Conservation (phyloP, 2,329 filamentous ascomycete species). For the Botrytis hyacinthi region DNA sequence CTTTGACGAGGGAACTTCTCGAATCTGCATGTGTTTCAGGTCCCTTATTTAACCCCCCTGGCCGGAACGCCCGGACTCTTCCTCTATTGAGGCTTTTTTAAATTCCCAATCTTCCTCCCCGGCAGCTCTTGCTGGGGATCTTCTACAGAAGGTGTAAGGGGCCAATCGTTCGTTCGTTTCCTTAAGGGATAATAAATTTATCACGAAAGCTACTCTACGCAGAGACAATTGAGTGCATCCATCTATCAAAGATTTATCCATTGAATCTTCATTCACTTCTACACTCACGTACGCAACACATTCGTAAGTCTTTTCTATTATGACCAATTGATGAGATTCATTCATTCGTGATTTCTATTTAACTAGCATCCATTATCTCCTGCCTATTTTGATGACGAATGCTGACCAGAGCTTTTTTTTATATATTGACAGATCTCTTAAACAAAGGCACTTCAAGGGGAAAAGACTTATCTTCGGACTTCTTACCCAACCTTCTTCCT, state of each 20-base stretch:
- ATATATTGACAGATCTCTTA: constrained; percentile 31
- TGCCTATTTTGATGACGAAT: constrained; percentile 16
- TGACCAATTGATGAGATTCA: neutral
- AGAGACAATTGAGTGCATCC: neutral
- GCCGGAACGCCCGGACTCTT: constrained; percentile 21
- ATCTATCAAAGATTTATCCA: neutral
- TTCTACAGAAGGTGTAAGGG: constrained; percentile 3
- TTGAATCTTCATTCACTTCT: neutral
- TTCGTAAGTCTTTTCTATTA: constrained; percentile 7
- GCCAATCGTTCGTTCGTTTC: constrained; percentile 15
- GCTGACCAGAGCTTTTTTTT: constrained; percentile 26
- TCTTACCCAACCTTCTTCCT: neutral
- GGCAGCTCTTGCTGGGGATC: neutral
- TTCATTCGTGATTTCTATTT: neutral
- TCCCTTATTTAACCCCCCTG: constrained; percentile 13
- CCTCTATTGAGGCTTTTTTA: neutral
- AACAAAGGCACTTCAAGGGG: neutral
- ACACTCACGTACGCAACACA: neutral
- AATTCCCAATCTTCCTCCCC: constrained; percentile 10
- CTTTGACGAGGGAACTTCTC: neutral
- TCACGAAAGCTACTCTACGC: neutral
- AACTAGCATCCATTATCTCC: neutral
- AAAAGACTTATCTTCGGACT: neutral
- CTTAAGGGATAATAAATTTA: constrained; percentile 8
- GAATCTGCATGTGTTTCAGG: constrained; percentile 21